phyloP scores from a whole-genome alignment of 2,329 filamentous ascomycete genomes.

The Paecilomyces sp. region DNA sequence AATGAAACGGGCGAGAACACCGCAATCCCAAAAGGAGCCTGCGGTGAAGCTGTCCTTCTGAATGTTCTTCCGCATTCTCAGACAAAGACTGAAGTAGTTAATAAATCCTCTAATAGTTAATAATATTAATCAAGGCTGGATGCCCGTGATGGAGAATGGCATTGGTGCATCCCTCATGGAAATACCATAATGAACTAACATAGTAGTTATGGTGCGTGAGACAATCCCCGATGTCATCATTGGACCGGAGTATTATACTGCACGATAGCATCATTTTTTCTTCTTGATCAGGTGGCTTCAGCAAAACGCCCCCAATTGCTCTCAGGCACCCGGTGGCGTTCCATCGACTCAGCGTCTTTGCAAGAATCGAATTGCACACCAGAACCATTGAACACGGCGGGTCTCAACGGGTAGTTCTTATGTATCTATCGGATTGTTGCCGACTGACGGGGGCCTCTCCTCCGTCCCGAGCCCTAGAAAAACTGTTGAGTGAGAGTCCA shows the following conservation, averaged over 20 bases:
- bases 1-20: slow-evolving; percentile 4
- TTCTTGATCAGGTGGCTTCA: too few relatives aligned
- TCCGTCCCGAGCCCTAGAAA: background rate
- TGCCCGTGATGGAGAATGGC: background rate
- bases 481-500: background rate
- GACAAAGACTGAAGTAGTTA: background rate
- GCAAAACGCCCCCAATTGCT: too few relatives aligned
- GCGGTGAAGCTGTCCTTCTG: slow-evolving; percentile 19
- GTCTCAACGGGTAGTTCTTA: background rate
- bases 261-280: too few relatives aligned
- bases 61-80: background rate
- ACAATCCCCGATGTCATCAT: too few relatives aligned
- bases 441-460: background rate
- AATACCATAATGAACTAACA: background rate
- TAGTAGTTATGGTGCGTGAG: too few relatives aligned
- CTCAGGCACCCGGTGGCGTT: too few relatives aligned
- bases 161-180: background rate
- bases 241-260: too few relatives aligned
- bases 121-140: background rate
- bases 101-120: too few relatives aligned
- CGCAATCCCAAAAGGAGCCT: slow-evolving; percentile 23
- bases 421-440: background rate
- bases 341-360: too few relatives aligned
- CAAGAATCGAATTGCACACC: background rate
- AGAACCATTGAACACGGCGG: background rate